Base-by-base conservation (phyloP, 2,329 filamentous ascomycete genomes). In the Mycosphaerelloides madeirae region DNA sequence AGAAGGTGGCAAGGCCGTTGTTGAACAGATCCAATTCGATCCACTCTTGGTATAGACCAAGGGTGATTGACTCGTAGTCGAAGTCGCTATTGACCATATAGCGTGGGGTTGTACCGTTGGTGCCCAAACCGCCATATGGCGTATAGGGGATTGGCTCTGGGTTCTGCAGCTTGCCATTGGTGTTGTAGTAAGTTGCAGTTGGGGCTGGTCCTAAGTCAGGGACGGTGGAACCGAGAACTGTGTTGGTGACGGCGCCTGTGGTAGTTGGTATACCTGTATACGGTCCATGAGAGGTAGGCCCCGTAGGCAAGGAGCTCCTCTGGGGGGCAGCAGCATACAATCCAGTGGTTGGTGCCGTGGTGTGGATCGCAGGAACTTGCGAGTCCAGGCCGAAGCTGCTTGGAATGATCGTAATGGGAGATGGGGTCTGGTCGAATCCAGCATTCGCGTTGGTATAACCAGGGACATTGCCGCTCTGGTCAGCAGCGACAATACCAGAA, bases 21-120 rank as follows among this genome's bases (percentile, higher is more conserved):
- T 86, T 81, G 75, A 93, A 93, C 12, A 88, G 74, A 61, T 93
- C 87, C 1, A 93, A 74, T 67, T 93, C 86, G 42, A 91, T 88
- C 77, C 80, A 93, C 66, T 93, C 87, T 57, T 89, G 84, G 61
- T 91, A 90, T 0, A 91, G 71, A 11, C 78, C 85, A 11, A 93
- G 72, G 0, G 81, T 77, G 22, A 93, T 74, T 0, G 85, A 89
- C 62, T 91, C 76, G 62, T 84, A 93, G 65, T 93, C 87, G 60
- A 89, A 93, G 59, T 94, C 87, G 52, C 83, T 87, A 57, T 87
- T 76, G 0, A 86, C 81, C 49, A 84, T 80, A 65, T 91, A 91
- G 1, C 88, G 79, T 1, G 86, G 86, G 33, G 76, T 74, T 0
- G 80, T 78, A n/a, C 85, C 85, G 48, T 91, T 90, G 33, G 85